phyloP scores from a whole-genome alignment of 441 rosid species.

The Eutrema salsugineum region DNA sequence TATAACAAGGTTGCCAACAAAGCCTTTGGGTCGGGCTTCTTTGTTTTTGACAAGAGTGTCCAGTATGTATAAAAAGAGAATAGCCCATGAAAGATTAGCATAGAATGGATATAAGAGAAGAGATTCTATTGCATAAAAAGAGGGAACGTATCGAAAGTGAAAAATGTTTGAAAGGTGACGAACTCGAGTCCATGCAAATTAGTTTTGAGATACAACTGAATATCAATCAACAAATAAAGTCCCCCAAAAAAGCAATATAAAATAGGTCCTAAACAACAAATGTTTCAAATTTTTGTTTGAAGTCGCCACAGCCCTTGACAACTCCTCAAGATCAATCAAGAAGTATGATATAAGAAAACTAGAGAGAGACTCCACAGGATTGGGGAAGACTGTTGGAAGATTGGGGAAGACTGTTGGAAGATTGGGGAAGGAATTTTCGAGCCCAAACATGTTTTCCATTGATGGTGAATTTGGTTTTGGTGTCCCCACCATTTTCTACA shows the following conservation, averaged over 20 bases:
- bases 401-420: not conserved
- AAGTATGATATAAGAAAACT: not conserved
- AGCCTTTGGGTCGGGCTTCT: not conserved
- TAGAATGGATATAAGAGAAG: not conserved
- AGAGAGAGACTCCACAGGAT: slow-evolving; percentile 6
- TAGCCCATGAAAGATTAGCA: not conserved
- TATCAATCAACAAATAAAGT: not conserved
- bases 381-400: too few species aligned
- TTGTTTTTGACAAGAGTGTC: not conserved
- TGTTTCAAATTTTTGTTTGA: not conserved
- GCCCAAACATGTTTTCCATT: slow-evolving; percentile 80
- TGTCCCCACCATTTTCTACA: slow-evolving; percentile 17
- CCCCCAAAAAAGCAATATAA: not conserved
- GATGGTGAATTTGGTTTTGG: slow-evolving; percentile 53
- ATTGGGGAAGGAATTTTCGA: slow-evolving; percentile 48
- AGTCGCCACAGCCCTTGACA: not conserved
- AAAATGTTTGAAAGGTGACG: not conserved
- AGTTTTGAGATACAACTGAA: not conserved
- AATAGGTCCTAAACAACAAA: not conserved
- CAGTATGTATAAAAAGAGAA: not conserved
- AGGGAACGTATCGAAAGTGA: not conserved
- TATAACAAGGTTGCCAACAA: not conserved
- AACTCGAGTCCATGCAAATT: not conserved
- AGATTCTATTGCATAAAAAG: not conserved
- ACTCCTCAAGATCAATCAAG: slow-evolving; percentile 1